Conservation (phyloP, 2,329 filamentous ascomycete genomes). For the Talaromyces atroroseus region DNA sequence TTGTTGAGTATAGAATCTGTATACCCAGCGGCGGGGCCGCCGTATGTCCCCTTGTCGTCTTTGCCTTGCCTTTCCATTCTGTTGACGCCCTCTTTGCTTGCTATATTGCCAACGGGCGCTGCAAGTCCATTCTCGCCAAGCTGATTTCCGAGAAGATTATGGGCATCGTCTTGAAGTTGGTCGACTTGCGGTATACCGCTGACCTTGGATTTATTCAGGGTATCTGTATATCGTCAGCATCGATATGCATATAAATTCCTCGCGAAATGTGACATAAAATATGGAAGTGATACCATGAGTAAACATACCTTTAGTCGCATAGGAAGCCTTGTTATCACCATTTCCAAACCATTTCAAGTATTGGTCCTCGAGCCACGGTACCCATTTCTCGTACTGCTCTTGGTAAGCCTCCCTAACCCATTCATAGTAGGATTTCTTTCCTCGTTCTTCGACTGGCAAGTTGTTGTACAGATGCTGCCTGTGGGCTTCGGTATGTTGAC, state of each 20-base stretch:
- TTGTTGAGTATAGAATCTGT: constrained; percentile 14
- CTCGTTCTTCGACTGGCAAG: constrained; percentile 14
- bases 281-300: not conserved
- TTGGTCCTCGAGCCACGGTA: constrained; percentile 54
- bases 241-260: not conserved
- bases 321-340: constrained; percentile 51
- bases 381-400: constrained; percentile 50
- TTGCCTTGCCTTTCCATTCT: constrained; percentile 51
- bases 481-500: constrained; percentile 17
- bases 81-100: constrained; percentile 51
- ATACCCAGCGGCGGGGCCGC: constrained; percentile 15
- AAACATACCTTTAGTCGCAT: constrained; percentile 46
- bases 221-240: constrained; percentile 30
- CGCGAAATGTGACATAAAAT: not conserved
- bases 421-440: constrained; percentile 26
- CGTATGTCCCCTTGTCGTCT: constrained; percentile 45
- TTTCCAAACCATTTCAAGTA: constrained; percentile 53
- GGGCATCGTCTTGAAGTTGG: constrained; percentile 47
- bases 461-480: constrained; percentile 18
- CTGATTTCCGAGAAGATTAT: constrained; percentile 46
- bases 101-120: constrained; percentile 45
- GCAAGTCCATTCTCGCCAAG: constrained; percentile 48
- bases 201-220: constrained; percentile 49
- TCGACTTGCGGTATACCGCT: constrained; percentile 48
- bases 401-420: constrained; percentile 46